Base-by-base conservation (phyloP, 257 asterid genomes). In the Cruciata laevipes region DNA sequence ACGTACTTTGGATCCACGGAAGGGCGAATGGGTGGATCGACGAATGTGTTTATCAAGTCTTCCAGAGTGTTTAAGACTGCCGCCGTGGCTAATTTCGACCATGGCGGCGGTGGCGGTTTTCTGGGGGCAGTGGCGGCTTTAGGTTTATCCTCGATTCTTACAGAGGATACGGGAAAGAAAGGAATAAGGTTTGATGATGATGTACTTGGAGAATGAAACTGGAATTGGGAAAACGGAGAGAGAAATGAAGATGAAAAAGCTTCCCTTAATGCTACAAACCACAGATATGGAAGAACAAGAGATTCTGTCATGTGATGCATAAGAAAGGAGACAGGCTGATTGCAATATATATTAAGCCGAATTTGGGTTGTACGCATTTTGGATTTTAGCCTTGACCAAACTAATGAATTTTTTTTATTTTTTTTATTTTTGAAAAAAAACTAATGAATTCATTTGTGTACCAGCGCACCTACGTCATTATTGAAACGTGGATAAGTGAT, bases 1-100 rank as follows among this genome's bases (percentile, higher is more conserved):
- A 83, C 87, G 56, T 78, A 40, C 16, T 73, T 69, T 1, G 96
- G 96, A 30, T 89, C 88, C 21, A 85, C 65, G 3, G 84, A 81
- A 0, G 84, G 84, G 11, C 80, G 80, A 2, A 7, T 65, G 0
- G 92, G 95, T 1, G 96, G 96, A 68, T 85, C 89, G 17, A 89
- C 5, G 64, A 25, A 24, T 27, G 37, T 59, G 64, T 59, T 59
- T 12, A 59, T 59, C 37, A 59, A 59, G 20, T 59, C 64, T 4
- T 59, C 64, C n/a, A 59, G 0, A 3, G 37, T 37, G 30, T 59
- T 59, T 12, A 59, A 59, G 1, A 59, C 11, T n/a, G n/a, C n/a
- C 27, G 25, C 3, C 30, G 64, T 58, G 5, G 63, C 38, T 24
- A 59, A 59, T 25, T 35, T 59, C 30, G 40, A 8, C 14, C 17